Percentiles rank a stretch among this genome's conserved stretches.
phyloP scores from a whole-genome alignment of 345 rosid genomes.

The Citrus maxima region DNA sequence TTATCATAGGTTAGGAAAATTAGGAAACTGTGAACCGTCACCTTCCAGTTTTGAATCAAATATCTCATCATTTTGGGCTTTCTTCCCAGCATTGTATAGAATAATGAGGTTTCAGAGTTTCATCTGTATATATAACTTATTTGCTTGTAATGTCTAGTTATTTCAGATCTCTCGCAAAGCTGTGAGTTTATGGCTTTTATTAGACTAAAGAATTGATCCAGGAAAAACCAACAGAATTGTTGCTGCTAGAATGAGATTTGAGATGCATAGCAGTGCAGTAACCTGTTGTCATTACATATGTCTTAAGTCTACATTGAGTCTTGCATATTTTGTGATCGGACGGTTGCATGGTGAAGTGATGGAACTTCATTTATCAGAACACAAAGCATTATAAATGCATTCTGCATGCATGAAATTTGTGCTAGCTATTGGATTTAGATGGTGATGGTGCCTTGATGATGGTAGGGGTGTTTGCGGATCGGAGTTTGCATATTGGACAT shows the following conservation, averaged over 20 bases:
- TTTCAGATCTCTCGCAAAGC: not conserved
- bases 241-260: not conserved
- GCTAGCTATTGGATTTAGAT: no score
- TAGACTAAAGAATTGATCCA: not conserved
- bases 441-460: no score
- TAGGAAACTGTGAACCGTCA: not conserved
- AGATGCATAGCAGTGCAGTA: not conserved
- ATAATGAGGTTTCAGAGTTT: not conserved
- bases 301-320: no score
- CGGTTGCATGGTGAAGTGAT: no score
- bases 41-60: not conserved
- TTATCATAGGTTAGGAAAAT: not conserved
- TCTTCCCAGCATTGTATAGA: not conserved
- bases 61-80: not conserved
- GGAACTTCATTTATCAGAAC: no score
- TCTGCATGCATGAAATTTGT: no score
- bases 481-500: no score
- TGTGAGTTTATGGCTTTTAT: not conserved
- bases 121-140: not conserved
- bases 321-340: no score
- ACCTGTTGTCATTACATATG: no score
- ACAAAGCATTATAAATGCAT: no score
- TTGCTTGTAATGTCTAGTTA: not conserved
- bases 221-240: not conserved
- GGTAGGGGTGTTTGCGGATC: no score